Evolutionary conservation across 352 stramenopile genomes (phyloP).

Genomic region (Phytophthora pluvialis): DNA sequence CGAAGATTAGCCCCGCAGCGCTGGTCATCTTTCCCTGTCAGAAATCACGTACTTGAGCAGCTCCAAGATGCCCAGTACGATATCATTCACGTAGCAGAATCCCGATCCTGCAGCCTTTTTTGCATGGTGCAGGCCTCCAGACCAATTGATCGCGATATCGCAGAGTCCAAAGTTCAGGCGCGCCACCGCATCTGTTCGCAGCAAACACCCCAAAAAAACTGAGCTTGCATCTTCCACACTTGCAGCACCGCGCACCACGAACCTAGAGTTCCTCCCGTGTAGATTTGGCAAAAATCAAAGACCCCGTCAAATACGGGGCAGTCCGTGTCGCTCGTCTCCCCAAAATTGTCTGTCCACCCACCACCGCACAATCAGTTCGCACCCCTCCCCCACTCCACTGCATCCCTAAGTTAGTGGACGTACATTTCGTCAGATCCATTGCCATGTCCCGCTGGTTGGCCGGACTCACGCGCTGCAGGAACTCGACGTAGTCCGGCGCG

Average conservation of each 20-base stretch:
- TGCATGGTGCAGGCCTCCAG: slow-evolving; percentile 96
- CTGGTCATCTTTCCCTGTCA: slow-evolving; percentile 91
- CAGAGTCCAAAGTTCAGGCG: slow-evolving; percentile 96
- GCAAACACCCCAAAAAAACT: neutral
- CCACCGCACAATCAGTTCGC: neutral
- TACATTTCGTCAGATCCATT: slow-evolving; percentile 78
- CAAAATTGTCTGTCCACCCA: slow-evolving; percentile 90
- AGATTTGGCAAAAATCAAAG: slow-evolving; percentile 98
- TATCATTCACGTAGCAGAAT: slow-evolving; percentile 99
- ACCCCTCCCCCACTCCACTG: neutral
- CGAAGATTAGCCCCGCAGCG: slow-evolving; percentile 77
- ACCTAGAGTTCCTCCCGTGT: slow-evolving; percentile 94
- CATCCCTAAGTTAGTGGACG: neutral
- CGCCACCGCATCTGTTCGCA: slow-evolving; percentile 90
- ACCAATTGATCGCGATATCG: slow-evolving; percentile 98
- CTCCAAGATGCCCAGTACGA: slow-evolving; percentile 98
- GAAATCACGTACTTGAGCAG: slow-evolving; percentile 92
- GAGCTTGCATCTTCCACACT: neutral
- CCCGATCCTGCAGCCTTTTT: slow-evolving; percentile 95
- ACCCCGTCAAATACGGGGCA: slow-evolving; percentile 99
- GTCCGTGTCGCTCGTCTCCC: slow-evolving; percentile 93
- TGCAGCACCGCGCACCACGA: slow-evolving; percentile 8
- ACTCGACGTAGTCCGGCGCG: slow-evolving; percentile 98
- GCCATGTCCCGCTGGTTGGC: slow-evolving; percentile 91
- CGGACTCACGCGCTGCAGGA: slow-evolving; percentile 94